phyloP scores from a whole-genome alignment of 2,329 filamentous ascomycete species.

The Phyllosticta citrichinensis region DNA sequence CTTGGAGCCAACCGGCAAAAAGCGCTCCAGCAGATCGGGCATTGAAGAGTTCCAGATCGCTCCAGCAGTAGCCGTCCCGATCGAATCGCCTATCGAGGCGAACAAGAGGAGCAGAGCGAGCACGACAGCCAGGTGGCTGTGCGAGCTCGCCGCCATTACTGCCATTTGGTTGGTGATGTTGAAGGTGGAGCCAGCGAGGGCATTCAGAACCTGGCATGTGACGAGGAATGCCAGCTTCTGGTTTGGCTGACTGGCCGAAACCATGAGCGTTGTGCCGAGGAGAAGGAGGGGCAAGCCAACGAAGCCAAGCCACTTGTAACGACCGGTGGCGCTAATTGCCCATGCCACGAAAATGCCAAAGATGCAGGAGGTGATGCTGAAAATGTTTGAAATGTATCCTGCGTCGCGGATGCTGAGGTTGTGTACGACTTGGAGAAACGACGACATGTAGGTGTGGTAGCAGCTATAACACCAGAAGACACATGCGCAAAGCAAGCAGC shows the following conservation, averaged over 20 bases:
- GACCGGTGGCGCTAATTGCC: slow-evolving; percentile 13
- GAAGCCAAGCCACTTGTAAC: slow-evolving; percentile 12
- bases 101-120: slow-evolving; percentile 53
- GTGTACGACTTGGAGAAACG: slow-evolving; percentile 23
- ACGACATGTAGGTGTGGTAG: slow-evolving; percentile 27
- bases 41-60: slow-evolving; percentile 54
- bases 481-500: slow-evolving; percentile 38
- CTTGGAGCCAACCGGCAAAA: slow-evolving; percentile 35
- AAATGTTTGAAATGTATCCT: slow-evolving; percentile 20
- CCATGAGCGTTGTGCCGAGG: slow-evolving; percentile 22
- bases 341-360: slow-evolving; percentile 19
- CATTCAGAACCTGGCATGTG: slow-evolving; percentile 22
- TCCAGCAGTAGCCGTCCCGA: slow-evolving; percentile 41
- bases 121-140: slow-evolving; percentile 51
- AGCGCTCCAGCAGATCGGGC: slow-evolving; percentile 35
- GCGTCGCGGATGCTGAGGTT: slow-evolving; percentile 14
- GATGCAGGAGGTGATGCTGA: slow-evolving; percentile 19
- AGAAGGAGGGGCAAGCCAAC: slow-evolving; percentile 18
- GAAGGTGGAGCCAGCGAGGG: slow-evolving; percentile 21
- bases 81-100: slow-evolving; percentile 39
- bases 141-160: slow-evolving; percentile 18
- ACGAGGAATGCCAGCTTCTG: slow-evolving; percentile 22
- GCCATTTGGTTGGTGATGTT: slow-evolving; percentile 11
- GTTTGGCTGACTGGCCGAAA: slow-evolving; percentile 20
- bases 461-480: slow-evolving; percentile 20